phyloP scores from a whole-genome alignment of 352 stramenopile species.

The Globisporangium recalcitrans region DNA sequence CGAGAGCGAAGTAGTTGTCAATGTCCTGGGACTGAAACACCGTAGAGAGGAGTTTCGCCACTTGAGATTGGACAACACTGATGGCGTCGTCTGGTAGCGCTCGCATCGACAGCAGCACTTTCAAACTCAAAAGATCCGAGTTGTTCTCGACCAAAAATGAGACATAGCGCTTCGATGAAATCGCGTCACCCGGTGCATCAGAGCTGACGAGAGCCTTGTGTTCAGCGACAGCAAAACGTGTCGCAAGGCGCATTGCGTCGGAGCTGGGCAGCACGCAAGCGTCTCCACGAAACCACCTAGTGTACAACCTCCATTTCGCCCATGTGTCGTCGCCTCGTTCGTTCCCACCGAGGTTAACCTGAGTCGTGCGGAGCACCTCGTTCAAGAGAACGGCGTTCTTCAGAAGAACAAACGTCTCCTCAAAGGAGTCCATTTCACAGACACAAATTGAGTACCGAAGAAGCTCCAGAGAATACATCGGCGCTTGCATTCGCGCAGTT shows the following conservation, averaged over 20 bases:
- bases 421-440: constrained; percentile 45
- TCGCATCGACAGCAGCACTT: constrained; percentile 59
- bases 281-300: constrained; percentile 56
- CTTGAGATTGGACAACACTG: constrained; percentile 40
- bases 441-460: constrained; percentile 60
- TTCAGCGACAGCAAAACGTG: constrained; percentile 54
- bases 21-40: constrained; percentile 70
- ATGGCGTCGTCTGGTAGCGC: constrained; percentile 47
- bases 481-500: constrained; percentile 42
- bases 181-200: constrained; percentile 23
- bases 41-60: constrained; percentile 52
- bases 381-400: constrained; percentile 51
- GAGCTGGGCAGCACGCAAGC: constrained; percentile 38
- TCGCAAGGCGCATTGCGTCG: constrained; percentile 54
- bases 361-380: constrained; percentile 44
- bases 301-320: constrained; percentile 33
- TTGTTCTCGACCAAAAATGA: constrained; percentile 65
- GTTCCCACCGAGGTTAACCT: constrained; percentile 21
- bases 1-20: constrained; percentile 61
- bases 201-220: constrained; percentile 30
- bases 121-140: constrained; percentile 57
- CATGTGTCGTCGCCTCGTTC: background rate
- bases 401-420: constrained; percentile 54
- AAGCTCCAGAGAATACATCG: constrained; percentile 50
- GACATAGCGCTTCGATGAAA: constrained; percentile 60